Base-by-base conservation (phyloP, 108 stramenopile genomes). In the Nitzschia inconspicua region DNA sequence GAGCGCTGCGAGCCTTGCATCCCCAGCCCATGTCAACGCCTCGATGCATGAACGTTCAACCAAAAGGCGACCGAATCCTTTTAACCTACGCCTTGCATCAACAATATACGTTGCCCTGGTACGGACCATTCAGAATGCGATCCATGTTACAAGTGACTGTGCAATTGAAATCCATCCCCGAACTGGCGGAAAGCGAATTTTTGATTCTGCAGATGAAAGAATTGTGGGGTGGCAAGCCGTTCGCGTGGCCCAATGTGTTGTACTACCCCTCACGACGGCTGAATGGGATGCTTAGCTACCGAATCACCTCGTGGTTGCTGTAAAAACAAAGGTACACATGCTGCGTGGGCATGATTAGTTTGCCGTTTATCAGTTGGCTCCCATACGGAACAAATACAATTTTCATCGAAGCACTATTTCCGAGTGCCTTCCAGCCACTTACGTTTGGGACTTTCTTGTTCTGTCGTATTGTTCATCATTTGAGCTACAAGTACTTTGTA, bases 131-230 rank as follows among this genome's bases (percentile, higher is more conserved):
- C 8, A 16, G 13, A 3, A 22, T 67, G 19, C 46, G 1, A 23
- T 67, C 66, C 5, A 42, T 49, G 56, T 23, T 67, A n/a, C 6
- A 28, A 4, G 47, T 67, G 8, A 49, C 28, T 3, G 66, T 67
- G 3, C 57, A 67, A 47, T 57, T 67, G 5, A 47, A 30, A 25
- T 57, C 44, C 49, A 44, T 46, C 34, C 26, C 26, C 14, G 47
- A 48, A 19, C n/a, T 59, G 18, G 47, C 57, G 3, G 66, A 67
- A 58, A 67, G 57, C 43, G 57, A 67, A 25, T 67, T 67, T 67
- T 16, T 58, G 4, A 57, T 67, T 4, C 16, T 29, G 3, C 8
- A 41, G 19, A 49, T 67, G 56, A 23, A 67, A 50, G 66, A 67
- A 51, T 31, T 34, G 10, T 67, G 66, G 66, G 39, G 58, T 58